These are phyloP conservation scores for Trichocomaceae sp. DNA, from an alignment of 2,329 filamentous ascomycete species.

Conservation along the genomic window DNA sequence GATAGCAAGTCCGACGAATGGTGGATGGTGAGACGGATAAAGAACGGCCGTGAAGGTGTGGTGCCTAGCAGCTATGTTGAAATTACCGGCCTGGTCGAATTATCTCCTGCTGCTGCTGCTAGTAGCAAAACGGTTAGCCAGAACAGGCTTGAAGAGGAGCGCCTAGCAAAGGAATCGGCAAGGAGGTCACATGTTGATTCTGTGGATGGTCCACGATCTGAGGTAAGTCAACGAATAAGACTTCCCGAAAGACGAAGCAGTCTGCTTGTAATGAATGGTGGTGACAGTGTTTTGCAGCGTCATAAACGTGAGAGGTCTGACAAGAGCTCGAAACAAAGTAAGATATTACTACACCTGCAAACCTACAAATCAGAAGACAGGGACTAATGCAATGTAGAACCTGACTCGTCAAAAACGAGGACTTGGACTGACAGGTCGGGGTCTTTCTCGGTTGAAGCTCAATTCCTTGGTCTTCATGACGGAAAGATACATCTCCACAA, in stretches of 20 bases:
- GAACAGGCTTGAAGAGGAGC: slow-evolving; percentile 70
- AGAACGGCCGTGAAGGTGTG: slow-evolving; percentile 90
- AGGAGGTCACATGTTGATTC: slow-evolving; percentile 54
- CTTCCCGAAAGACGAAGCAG: slow-evolving; percentile 75
- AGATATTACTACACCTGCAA: slow-evolving; percentile 28
- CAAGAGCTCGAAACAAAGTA: slow-evolving; percentile 63
- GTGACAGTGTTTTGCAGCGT: slow-evolving; percentile 68
- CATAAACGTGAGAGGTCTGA: slow-evolving; percentile 62
- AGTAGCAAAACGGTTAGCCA: slow-evolving; percentile 62
- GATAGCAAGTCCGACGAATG: slow-evolving; percentile 92
- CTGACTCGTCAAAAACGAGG: slow-evolving; percentile 73
- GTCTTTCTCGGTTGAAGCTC: slow-evolving; percentile 93
- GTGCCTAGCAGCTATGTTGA: slow-evolving; percentile 96
- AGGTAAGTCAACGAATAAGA: slow-evolving; percentile 71
- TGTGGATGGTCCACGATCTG: slow-evolving; percentile 49
- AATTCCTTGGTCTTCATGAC: slow-evolving; percentile 90
- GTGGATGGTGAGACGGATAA: slow-evolving; percentile 90
- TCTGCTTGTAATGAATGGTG: slow-evolving; percentile 59
- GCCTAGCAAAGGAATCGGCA: slow-evolving; percentile 72
- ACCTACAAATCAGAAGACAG: background rate
- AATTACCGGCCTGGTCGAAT: slow-evolving; percentile 60
- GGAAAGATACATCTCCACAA: slow-evolving; percentile 98
- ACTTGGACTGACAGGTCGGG: slow-evolving; percentile 94
- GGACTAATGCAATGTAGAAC: slow-evolving; percentile 51
- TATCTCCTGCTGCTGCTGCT: slow-evolving; percentile 46